Evolutionary conservation across 2,329 filamentous ascomycete species (phyloP), one percentile per base, ranked within the genome.

Genomic region (Chaetomiaceae sp.): DNA sequence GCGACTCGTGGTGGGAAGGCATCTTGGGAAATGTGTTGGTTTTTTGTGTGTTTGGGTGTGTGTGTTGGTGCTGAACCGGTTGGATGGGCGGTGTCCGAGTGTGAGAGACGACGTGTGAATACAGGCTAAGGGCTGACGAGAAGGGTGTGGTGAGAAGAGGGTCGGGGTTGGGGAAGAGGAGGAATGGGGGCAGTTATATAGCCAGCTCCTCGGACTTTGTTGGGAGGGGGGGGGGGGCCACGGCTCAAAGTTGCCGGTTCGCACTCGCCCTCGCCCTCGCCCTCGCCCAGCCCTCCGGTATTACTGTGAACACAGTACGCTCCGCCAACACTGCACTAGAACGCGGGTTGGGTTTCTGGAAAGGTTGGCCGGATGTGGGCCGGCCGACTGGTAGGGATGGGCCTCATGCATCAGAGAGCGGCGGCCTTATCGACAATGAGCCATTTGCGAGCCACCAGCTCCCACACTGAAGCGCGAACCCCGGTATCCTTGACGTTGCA

Each of bases 1-100:
- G 55, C 37, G 51, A 12, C 25, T 59, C 54, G 5, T 53, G 35
- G 35, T 40, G 20, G 23, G 50, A 8, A 52, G 58, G 55, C 57
- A 60, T 59, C 10, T 54, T 57, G 47, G 14, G 27, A 17, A 12
- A 35, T n/a, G 42, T 33, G 31, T 35, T 17, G 35, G 12, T 41
- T 20, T 17, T 21, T 40, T 42, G 1, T 51, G 34, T 25, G 38
- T 19, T 30, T n/a, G 31, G 16, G n/a, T 23, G 21, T n/a, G 37
- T 20, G 20, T 4, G 30, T 33, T 25, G 14, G 41, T 31, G 35
- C 2, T 23, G 25, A 10, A 25, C 6, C n/a, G 25, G 39, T 14
- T 25, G 25, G 27, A 27, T 13, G 25, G n/a, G 34, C 7, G 16
- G 31, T 8, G 45, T n/a, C 20, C 30, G 46, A 35, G 31, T 33